Evolutionary conservation across 768 basidiomycete genomes (phyloP).

Genomic region (Auriscalpium vulgare): DNA sequence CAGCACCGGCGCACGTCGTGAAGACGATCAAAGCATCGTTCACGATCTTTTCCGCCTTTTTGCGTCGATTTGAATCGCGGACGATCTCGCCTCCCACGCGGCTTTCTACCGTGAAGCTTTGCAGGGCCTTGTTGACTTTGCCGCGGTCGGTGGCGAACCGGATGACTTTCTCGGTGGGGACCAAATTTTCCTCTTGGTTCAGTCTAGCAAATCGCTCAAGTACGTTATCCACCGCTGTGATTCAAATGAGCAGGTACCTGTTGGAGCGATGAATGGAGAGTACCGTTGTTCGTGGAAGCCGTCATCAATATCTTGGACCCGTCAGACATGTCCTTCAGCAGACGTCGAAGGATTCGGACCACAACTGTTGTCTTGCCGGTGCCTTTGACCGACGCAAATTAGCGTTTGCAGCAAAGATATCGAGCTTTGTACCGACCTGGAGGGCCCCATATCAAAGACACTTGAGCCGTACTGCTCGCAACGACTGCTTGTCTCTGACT

Average conservation of each 20-base stretch:
- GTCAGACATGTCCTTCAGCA: slow-evolving; percentile 22
- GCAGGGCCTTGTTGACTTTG: slow-evolving; percentile 49
- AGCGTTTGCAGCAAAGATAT: neutral
- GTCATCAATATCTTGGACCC: slow-evolving; percentile 55
- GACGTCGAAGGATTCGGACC: slow-evolving; percentile 47
- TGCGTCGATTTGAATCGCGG: slow-evolving; percentile 47
- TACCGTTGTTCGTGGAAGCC: slow-evolving; percentile 64
- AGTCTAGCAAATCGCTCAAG: slow-evolving; percentile 50
- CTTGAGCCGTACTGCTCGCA: slow-evolving; percentile 29
- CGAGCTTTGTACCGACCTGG: slow-evolving; percentile 34
- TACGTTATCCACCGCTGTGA: slow-evolving; percentile 62
- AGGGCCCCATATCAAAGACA: slow-evolving; percentile 64
- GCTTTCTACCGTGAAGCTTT: slow-evolving; percentile 55
- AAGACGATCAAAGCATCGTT: slow-evolving; percentile 51
- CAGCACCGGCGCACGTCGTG: slow-evolving; percentile 61
- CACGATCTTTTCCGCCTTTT: slow-evolving; percentile 52
- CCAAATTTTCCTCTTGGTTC: slow-evolving; percentile 36
- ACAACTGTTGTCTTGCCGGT: slow-evolving; percentile 71
- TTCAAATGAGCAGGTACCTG: neutral
- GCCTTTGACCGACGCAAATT: slow-evolving; percentile 27
- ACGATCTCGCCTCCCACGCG: slow-evolving; percentile 56
- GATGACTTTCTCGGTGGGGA: slow-evolving; percentile 49
- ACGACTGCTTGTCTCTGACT: slow-evolving; percentile 47
- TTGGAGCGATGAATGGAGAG: neutral
- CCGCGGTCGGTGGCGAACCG: slow-evolving; percentile 61